A percentile compares a stretch with the other conserved stretches of the same genome.
Evolutionary conservation across 768 basidiomycete genomes (phyloP).

Genomic region (Lactarius tabidus): DNA sequence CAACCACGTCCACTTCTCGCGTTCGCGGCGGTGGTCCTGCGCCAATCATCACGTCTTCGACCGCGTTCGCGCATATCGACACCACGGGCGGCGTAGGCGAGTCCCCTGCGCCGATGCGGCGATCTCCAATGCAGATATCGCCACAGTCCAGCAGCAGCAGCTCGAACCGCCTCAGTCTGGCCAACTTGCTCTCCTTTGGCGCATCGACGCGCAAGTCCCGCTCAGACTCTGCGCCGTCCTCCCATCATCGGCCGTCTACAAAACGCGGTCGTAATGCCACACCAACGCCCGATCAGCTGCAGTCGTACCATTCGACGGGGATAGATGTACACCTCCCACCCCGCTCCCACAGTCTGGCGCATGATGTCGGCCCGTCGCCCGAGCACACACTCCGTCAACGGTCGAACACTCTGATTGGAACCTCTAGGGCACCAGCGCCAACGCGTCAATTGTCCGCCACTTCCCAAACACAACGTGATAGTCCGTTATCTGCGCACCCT

Average conservation of each 20-base stretch:
- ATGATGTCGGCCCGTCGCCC: conserved; percentile 30
- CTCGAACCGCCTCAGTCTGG: conserved; percentile 47
- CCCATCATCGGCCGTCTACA: background rate
- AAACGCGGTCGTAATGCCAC: conserved; percentile 6
- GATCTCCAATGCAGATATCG: conserved; percentile 27
- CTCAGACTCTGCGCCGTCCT: background rate
- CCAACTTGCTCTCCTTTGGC: conserved; percentile 51
- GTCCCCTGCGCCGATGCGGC: conserved; percentile 43
- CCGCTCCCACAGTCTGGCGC: conserved; percentile 1
- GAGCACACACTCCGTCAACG: conserved; percentile 24
- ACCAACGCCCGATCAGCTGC: conserved; percentile 22
- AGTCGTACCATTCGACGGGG: conserved; percentile 26
- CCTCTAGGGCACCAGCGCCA: conserved; percentile 19
- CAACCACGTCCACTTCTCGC: background rate
- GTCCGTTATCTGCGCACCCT: conserved; percentile 39
- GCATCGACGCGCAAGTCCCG: conserved; percentile 13
- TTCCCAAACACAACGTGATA: conserved; percentile 22
- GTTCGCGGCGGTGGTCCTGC: conserved; percentile 18
- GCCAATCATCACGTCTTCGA: conserved; percentile 30
- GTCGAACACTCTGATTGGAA: conserved; percentile 19
- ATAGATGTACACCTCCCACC: background rate
- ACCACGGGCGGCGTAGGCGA: conserved; percentile 61
- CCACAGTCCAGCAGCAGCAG: conserved; percentile 19
- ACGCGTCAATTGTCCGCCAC: conserved; percentile 25
- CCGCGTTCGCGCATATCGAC: conserved; percentile 45